Base-by-base conservation (phyloP, 2,329 filamentous ascomycete genomes). In the Hyphodiscus sp. region DNA sequence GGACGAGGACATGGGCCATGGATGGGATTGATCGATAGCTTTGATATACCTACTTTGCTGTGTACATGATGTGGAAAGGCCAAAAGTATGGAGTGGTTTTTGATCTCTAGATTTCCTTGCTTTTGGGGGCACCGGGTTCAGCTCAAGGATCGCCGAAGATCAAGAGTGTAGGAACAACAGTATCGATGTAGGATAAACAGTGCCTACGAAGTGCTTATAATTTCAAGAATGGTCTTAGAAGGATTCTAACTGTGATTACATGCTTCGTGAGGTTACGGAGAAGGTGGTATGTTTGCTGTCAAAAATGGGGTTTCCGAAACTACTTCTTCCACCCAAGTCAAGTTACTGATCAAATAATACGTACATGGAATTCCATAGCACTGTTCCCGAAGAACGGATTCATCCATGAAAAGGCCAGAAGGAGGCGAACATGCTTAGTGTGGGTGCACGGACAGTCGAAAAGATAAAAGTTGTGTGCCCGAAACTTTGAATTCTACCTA, bases 101-200 rank as follows among this genome's bases (percentile, higher is more conserved):
- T 61, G 52, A 57, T 49, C 54, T 58, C 61, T 67, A 67, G 65
- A 66, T 60, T 65, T 65, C 53, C 59, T 62, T 45, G 58, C 60
- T 65, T 58, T 56, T 58, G 45, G 56, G 58, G 60, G 62, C 62
- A 63, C 54, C 54, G 54, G 23, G 48, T 57, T 55, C 49, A 47
- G 54, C 56, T 62, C 53, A 54, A 43, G 9, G 56, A 53, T 58
- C 49, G 41, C 47, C 45, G 52, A 49, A 41, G 51, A 53, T 60
- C 45, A 47, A 29, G 47, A 52, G 58, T 54, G 58, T 57, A 57
- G 45, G 50, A 59, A 51, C 45, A 61, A 60, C 55, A 61, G 57
- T 47, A 56, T 55, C 48, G 55, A 53, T 65, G 63, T 64, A 65
- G 63, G 65, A 63, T 60, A 65, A 59, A 63, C 59, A 66, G 63